A percentile compares a stretch with the other conserved stretches of the same genome.
phyloP scores from a whole-genome alignment of 2,329 filamentous ascomycete species.

The Aspergillus floridensis region DNA sequence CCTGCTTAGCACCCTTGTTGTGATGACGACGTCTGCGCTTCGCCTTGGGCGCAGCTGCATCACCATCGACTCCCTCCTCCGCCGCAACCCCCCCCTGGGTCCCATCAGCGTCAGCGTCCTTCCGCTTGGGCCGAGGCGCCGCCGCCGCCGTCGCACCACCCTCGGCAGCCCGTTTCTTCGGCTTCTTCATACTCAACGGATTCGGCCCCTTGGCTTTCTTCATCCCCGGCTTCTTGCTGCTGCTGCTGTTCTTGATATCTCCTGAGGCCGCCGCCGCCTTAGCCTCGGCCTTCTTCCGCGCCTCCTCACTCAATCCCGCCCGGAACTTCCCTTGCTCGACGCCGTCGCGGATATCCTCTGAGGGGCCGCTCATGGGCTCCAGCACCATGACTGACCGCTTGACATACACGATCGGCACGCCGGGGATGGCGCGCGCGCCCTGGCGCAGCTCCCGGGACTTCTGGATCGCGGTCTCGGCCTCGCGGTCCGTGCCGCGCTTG shows the following conservation, averaged over 20 bases:
- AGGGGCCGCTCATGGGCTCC: slow-evolving; percentile 47
- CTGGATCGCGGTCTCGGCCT: slow-evolving; percentile 32
- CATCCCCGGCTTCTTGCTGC: slow-evolving; percentile 23
- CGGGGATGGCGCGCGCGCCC: slow-evolving; percentile 44
- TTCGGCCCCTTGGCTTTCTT: slow-evolving; percentile 47
- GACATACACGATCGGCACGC: slow-evolving; percentile 51
- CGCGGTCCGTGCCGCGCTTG: slow-evolving; percentile 34
- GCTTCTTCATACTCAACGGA: slow-evolving; percentile 49
- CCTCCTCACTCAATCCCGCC: slow-evolving; percentile 36
- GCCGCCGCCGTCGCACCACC: slow-evolving; percentile 17
- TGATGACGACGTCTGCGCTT: slow-evolving; percentile 38
- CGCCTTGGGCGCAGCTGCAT: slow-evolving; percentile 29
- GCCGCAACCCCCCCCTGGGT: slow-evolving; percentile 17
- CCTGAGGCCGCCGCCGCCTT: slow-evolving; percentile 18
- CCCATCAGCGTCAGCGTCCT: slow-evolving; percentile 10
- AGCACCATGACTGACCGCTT: slow-evolving; percentile 52
- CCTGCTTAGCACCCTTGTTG: slow-evolving; percentile 26
- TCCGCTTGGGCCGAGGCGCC: slow-evolving; percentile 16
- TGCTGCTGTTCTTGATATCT: slow-evolving; percentile 26
- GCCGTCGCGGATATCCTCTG: slow-evolving; percentile 42
- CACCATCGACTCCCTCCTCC: slow-evolving; percentile 13
- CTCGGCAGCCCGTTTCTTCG: slow-evolving; percentile 37
- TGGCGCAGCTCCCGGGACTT: slow-evolving; percentile 36
- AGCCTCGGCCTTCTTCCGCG: slow-evolving; percentile 36
- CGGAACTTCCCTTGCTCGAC: slow-evolving; percentile 49